These are phyloP conservation scores for Nidularia sp. DNA, from an alignment of 768 basidiomycete genomes.

Conservation along the genomic window DNA sequence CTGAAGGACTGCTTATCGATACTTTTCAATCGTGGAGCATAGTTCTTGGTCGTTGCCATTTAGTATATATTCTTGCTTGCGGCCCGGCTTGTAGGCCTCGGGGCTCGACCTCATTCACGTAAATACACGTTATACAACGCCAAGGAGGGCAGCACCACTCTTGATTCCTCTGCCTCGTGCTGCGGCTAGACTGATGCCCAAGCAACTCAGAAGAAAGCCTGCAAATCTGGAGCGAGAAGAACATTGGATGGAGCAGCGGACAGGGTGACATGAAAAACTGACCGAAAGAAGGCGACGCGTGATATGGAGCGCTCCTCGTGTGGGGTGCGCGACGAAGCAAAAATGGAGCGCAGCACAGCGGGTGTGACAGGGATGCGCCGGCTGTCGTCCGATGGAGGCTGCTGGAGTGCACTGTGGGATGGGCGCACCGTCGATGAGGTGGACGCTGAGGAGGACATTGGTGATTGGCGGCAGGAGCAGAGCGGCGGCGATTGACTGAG, in stretches of 20 bases:
- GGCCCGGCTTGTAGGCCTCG: too few species aligned
- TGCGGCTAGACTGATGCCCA: slow-evolving; percentile 74
- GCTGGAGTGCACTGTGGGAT: slow-evolving; percentile 24
- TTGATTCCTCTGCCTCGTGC: slow-evolving; percentile 67
- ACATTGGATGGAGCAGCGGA: background rate
- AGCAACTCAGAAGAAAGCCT: slow-evolving; percentile 78
- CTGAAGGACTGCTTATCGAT: slow-evolving; percentile 12
- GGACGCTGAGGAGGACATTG: slow-evolving; percentile 48
- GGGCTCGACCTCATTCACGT: too few species aligned
- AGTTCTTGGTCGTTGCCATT: slow-evolving; percentile 14
- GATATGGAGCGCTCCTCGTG: slow-evolving; percentile 83
- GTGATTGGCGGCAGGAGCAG: slow-evolving; percentile 7
- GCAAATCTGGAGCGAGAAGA: slow-evolving; percentile 51
- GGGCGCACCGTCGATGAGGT: slow-evolving; percentile 48
- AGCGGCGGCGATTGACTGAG: background rate
- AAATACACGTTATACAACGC: slow-evolving; percentile 55
- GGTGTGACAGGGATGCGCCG: slow-evolving; percentile 82
- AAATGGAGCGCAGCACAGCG: slow-evolving; percentile 77
- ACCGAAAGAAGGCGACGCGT: slow-evolving; percentile 85
- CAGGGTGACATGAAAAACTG: slow-evolving; percentile 7
- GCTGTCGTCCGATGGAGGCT: slow-evolving; percentile 35
- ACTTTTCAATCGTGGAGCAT: too few species aligned
- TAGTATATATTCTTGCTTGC: slow-evolving; percentile 1
- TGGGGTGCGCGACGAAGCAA: slow-evolving; percentile 78
- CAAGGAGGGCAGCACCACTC: slow-evolving; percentile 61